Evolutionary conservation across 192 early-diverging fungal genomes (phyloP), one percentile per base, ranked within the genome.

Genomic region (Umbelopsis sp.): DNA sequence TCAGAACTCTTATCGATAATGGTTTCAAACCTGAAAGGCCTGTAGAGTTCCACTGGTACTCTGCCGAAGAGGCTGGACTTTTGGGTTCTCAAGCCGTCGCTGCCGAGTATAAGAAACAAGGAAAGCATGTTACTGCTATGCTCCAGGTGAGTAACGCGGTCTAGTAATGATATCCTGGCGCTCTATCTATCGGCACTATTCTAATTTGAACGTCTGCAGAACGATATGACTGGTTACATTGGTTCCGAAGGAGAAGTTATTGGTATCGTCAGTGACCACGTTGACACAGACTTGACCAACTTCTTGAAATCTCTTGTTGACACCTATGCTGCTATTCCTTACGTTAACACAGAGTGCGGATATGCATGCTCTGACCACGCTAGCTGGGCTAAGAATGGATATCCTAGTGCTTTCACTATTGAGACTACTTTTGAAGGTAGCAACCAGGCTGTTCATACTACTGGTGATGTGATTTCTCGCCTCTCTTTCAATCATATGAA

Each of bases 41-140:
- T n/a, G 92, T 99, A 41, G 96, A 97, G 75, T 97, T 97, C 86
- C 96, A 97, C 84, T 98, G 93, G 92, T 95, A 96, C 76, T 88
- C 92, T 56, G 96, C 85, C 66, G 93, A 97, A 83, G 95, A 96
- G 81, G 93, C 84, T 70, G 95, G 94, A 38, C 83, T 99, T 17
- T 83, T 97, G 68, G 96, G 97, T 17, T 93, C 91, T 31, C 95
- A 96, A 83, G 92, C 85, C 66, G 87, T 97, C 66, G 91, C 93
- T 16, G 62, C 81, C 38, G 74, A 86, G 32, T 97, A 96, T 81
- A 79, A 85, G 68, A 67, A 81, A 17, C 76, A 80, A n/a, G 76
- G 72, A 2, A 83, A 84, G 47, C 72, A 82, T 25, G 91, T 98
- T 7, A 78, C 85, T 68, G 95, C 88, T 26, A 92, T 94, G 84